Conservation (phyloP, 192 early-diverging fungal genomes). For the Dispira parvispora region DNA sequence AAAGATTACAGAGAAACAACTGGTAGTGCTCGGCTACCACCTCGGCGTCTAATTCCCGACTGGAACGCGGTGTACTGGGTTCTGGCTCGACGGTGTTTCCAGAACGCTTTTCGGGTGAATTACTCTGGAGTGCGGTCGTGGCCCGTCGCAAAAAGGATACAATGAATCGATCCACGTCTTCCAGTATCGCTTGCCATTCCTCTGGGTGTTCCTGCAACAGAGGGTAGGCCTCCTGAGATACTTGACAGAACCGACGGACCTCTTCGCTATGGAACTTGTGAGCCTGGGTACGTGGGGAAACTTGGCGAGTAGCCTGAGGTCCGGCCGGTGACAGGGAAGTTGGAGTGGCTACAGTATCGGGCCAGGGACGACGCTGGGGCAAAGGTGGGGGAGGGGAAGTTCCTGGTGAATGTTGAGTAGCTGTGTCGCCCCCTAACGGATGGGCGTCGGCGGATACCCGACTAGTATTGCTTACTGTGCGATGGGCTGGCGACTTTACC, state of each 20-base stretch:
- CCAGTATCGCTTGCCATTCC: not conserved
- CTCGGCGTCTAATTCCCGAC: not conserved
- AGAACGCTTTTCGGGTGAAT: not conserved
- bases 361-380: not conserved
- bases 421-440: not conserved
- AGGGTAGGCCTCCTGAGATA: not conserved
- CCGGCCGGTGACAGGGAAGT: no score
- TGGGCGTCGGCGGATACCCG: not conserved
- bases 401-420: not conserved
- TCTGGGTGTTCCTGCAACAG: not conserved
- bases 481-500: not conserved
- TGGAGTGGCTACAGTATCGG: not conserved
- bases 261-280: not conserved
- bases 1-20: not conserved
- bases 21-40: constrained; percentile 10
- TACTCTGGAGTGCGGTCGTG: not conserved
- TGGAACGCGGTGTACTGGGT: not conserved
- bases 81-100: not conserved
- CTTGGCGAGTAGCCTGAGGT: no score
- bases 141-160: constrained; percentile 3
- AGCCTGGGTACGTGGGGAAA: not conserved
- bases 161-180: constrained; percentile 5
- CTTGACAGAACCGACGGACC: not conserved
- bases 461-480: constrained; percentile 9
- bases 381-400: not conserved